These are phyloP conservation scores for Chrysosphaeria jannelii DNA, from an alignment of 2,329 filamentous ascomycete species.

Conservation along the genomic window DNA sequence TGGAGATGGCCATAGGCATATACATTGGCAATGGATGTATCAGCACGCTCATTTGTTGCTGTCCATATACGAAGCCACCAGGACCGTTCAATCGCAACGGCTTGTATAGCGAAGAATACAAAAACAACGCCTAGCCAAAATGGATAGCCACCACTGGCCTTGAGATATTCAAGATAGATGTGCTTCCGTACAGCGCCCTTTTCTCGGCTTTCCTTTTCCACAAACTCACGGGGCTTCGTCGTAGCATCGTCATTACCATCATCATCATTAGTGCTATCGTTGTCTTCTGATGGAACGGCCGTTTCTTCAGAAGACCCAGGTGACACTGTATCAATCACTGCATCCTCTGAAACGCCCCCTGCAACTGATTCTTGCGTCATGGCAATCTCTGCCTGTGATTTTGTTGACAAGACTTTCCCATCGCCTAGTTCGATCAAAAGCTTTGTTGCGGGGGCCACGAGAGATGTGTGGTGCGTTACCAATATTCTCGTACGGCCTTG, in stretches of 20 bases:
- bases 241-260: conserved; percentile 1
- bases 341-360: too few species aligned
- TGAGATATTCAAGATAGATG: conserved; percentile 38
- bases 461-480: conserved; percentile 50
- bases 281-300: conserved; percentile 20
- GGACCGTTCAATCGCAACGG: conserved; percentile 22
- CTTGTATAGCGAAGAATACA: conserved; percentile 23
- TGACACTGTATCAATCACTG: conserved; percentile 24
- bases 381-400: conserved; percentile 31
- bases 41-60: conserved; percentile 10
- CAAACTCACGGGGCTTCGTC: conserved; percentile 29
- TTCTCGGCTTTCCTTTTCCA: conserved; percentile 45
- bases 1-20: conserved; percentile 13
- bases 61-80: conserved; percentile 40
- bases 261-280: conserved; percentile 4
- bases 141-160: conserved; percentile 28
- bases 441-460: conserved; percentile 39
- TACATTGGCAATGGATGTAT: conserved; percentile 1
- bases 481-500: conserved; percentile 42
- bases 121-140: conserved; percentile 26
- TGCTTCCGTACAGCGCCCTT: conserved; percentile 34
- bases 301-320: conserved; percentile 13
- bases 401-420: conserved; percentile 31
- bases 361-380: too few species aligned
- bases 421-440: conserved; percentile 46